Percentiles rank a stretch among this genome's conserved stretches.
phyloP scores from a whole-genome alignment of 2,329 filamentous ascomycete genomes.

The Pseudocercospora macadamiae region DNA sequence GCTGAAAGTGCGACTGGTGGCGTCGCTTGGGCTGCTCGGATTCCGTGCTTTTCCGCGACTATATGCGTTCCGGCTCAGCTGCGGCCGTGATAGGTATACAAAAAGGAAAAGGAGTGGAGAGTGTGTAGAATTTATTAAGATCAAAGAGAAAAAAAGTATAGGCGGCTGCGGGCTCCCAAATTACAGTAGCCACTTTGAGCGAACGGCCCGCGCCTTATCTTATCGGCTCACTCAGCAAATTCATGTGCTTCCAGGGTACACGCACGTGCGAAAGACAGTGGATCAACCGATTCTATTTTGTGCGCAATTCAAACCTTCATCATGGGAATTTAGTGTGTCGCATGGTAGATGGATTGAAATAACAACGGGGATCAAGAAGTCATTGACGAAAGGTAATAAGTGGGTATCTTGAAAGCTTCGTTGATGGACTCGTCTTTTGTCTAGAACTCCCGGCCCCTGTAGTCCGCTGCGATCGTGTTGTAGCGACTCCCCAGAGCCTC shows the following conservation, averaged over 20 bases:
- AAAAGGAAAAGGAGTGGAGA: conserved; percentile 10
- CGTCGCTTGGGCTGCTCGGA: not conserved
- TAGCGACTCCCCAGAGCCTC: not conserved
- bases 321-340: too few relatives aligned
- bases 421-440: conserved; percentile 20
- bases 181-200: too few relatives aligned
- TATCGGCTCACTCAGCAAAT: too few relatives aligned
- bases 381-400: not conserved
- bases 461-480: not conserved
- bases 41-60: not conserved
- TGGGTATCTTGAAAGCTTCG: conserved; percentile 13
- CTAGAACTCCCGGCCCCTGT: conserved; percentile 9
- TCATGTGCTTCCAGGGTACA: too few relatives aligned
- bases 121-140: too few relatives aligned
- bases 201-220: too few relatives aligned
- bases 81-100: not conserved
- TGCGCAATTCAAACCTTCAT: not conserved
- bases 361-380: too few relatives aligned
- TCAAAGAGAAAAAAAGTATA: too few relatives aligned
- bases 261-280: not conserved
- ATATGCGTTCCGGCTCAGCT: conserved; percentile 1
- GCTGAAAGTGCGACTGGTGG: not conserved
- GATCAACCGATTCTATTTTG: not conserved
- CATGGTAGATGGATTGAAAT: too few relatives aligned
- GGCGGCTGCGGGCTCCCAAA: too few relatives aligned